phyloP scores from a whole-genome alignment of 306 rosid genomes.

The Medicago arabica region DNA sequence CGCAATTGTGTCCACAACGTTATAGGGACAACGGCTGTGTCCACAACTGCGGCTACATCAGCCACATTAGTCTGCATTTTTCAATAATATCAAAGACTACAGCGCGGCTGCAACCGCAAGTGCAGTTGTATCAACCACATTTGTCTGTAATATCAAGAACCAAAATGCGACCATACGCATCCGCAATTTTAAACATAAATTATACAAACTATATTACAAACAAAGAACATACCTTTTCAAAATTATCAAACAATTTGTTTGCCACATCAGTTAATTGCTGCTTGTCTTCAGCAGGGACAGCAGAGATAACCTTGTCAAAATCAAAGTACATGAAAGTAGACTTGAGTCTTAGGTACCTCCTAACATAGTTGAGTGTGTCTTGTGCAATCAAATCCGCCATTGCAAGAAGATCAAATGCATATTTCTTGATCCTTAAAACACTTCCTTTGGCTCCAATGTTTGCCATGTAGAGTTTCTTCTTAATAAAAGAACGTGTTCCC shows the following conservation, averaged over 20 bases:
- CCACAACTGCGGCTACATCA: neutral
- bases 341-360: conserved; percentile 78
- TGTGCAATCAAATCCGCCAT: conserved; percentile 79
- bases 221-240: conserved; percentile 73
- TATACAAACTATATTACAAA: too few species aligned
- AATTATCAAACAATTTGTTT: conserved; percentile 77
- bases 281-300: conserved; percentile 63
- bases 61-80: neutral
- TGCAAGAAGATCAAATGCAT: conserved; percentile 84
- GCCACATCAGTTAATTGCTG: conserved; percentile 77
- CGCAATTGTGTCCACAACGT: too few species aligned
- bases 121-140: neutral
- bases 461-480: conserved; percentile 73
- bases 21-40: too few species aligned
- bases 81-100: neutral
- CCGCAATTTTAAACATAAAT: neutral
- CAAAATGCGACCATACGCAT: neutral
- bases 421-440: conserved; percentile 69
- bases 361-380: conserved; percentile 81
- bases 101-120: neutral
- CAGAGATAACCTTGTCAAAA: conserved; percentile 83
- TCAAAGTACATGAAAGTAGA: conserved; percentile 86
- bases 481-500: conserved; percentile 81
- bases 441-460: conserved; percentile 76
- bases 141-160: neutral